Evolutionary conservation across 805 yeast species (phyloP).

Genomic region (Candida sithepensis): DNA sequence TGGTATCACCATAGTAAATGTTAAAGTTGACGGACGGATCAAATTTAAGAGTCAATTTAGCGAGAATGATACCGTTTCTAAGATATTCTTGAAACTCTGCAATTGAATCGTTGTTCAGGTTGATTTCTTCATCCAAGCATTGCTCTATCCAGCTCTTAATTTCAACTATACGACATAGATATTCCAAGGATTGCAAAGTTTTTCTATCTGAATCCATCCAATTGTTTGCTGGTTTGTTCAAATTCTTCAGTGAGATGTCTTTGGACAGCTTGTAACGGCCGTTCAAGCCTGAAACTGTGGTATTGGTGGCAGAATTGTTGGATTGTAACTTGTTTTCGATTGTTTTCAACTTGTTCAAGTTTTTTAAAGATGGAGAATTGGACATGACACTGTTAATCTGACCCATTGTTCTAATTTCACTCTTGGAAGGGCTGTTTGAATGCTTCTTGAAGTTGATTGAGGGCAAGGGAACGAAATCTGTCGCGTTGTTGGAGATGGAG

Average conservation of each 20-base stretch:
- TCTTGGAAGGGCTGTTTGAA: constrained; percentile 17
- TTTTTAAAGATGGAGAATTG: constrained; percentile 35
- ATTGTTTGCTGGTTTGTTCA: background rate
- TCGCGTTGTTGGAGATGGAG: constrained; percentile 24
- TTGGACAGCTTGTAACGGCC: constrained; percentile 12
- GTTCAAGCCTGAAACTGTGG: constrained; percentile 17
- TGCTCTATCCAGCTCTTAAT: constrained; percentile 48
- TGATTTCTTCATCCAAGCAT: constrained; percentile 23
- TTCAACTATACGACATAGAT: constrained; percentile 50
- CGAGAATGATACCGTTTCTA: constrained; percentile 82
- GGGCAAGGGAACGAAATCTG: constrained; percentile 24
- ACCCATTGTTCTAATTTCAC: constrained; percentile 31
- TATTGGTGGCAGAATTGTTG: too few relatives aligned
- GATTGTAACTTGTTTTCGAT: constrained; percentile 27
- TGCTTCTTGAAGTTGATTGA: constrained; percentile 7
- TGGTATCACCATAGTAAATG: constrained; percentile 47
- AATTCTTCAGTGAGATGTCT: constrained; percentile 10
- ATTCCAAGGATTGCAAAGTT: constrained; percentile 36
- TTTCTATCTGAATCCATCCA: constrained; percentile 31
- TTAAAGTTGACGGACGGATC: constrained; percentile 60
- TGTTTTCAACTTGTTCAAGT: constrained; percentile 28
- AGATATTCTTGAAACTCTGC: constrained; percentile 57
- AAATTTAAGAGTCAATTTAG: constrained; percentile 69
- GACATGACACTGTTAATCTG: constrained; percentile 32
- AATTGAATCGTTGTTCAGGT: constrained; percentile 35